Evolutionary conservation across 2,329 filamentous ascomycete genomes (phyloP), one percentile per base, ranked within the genome.

Genomic region (Purpureocillium takamizusanense): DNA sequence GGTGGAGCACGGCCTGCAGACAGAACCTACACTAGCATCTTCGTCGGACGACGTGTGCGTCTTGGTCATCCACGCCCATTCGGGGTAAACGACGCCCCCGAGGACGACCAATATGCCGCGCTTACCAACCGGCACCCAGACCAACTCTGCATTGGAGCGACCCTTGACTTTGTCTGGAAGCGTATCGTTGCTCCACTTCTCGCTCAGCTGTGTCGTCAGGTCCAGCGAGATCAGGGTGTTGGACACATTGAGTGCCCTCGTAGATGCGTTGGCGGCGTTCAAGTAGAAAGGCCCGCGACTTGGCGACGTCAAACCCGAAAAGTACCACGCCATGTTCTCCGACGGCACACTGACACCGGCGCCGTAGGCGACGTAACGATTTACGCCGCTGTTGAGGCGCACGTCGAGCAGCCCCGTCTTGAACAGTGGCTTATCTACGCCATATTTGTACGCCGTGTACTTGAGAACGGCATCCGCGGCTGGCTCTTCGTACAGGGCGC

Each of bases 51-150:
- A 63, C 29, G 44, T 41, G 3, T 45, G 43, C 15, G 15, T 46
- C 8, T n/a, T 29, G 16, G 44, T 14, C 28, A 13, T 13, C 28
- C 11, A 43, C 1, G 50, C 47, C 58, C 69, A 80, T 17, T 72
- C 64, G 0, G 80, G 78, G 51, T 75, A 67, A 1, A 69, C 75
- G 3, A 86, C 86, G 11, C 87, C 87, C 7, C 84, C 86, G 1
- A 94, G 63, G 3, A 83, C 83, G 1, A 94, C 70, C 8, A 94
- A 66, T 33, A 92, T 79, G 1, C 87, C 87, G 49, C 87, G 67
- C 13, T 73, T 63, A 3, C 86, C 84, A 33, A 88, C 85, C 2
- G 87, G 87, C 1, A 94, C 71, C 81, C 82, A 87, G 1, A 83
- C 78, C 1, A 83, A 62, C 41, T 83, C 80, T 0, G 79, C 69